Conservation (phyloP, 305 asterid genomes). For the Fraxinus baroniana region DNA sequence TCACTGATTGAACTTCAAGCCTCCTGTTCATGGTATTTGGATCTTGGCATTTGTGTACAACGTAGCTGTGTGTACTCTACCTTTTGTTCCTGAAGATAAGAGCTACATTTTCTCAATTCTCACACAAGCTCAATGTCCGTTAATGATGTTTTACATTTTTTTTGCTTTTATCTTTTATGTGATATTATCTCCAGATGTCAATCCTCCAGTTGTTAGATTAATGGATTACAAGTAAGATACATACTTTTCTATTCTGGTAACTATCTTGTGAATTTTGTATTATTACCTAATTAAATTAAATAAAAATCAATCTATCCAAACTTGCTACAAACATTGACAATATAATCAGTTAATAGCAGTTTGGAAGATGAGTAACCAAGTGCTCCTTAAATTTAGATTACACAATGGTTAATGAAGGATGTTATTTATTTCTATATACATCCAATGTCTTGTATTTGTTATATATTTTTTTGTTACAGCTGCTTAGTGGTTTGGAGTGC, state of each 20-base stretch:
- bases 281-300: neutral
- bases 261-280: neutral
- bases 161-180: conserved; percentile 49
- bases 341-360: neutral
- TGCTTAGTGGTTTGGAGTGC: neutral
- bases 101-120: neutral
- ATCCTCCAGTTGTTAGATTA: conserved; percentile 86
- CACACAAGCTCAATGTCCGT: conserved; percentile 17
- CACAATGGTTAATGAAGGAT: neutral
- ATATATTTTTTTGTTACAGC: neutral
- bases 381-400: conserved; percentile 5
- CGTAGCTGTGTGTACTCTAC: neutral
- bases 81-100: neutral
- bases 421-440: conserved; percentile 15
- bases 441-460: neutral
- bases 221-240: conserved; percentile 87
- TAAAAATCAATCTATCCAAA: neutral
- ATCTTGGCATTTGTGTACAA: neutral
- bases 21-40: too few relatives aligned
- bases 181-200: conserved; percentile 85
- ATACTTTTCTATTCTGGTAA: neutral
- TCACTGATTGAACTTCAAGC: too few relatives aligned
- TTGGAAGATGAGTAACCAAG: neutral
- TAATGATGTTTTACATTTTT: conserved; percentile 22
- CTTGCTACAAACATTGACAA: neutral